phyloP scores from a whole-genome alignment of 1,284 basidiomycete species.

The Wallemia hederae region DNA sequence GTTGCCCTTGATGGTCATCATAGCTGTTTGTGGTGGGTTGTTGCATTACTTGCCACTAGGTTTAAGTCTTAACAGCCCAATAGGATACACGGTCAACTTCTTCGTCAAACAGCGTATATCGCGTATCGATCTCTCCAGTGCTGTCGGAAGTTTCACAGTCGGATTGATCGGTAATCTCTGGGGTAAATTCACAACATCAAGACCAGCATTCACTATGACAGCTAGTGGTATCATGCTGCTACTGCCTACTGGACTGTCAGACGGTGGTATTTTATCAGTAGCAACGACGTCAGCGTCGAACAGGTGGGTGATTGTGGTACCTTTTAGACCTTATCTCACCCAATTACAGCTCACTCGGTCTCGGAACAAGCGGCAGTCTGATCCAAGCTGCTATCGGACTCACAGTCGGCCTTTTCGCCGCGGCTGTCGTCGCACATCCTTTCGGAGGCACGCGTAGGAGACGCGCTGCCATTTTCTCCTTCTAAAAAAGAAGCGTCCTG shows the following conservation, averaged over 20 bases:
- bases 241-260: conserved; percentile 56
- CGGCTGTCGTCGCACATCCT: conserved; percentile 19
- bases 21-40: not conserved
- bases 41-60: not conserved
- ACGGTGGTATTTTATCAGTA: conserved; percentile 51
- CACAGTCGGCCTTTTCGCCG: conserved; percentile 14
- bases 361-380: conserved; percentile 10
- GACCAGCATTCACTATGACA: conserved; percentile 40
- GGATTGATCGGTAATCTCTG: conserved; percentile 58
- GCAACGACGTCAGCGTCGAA: conserved; percentile 27
- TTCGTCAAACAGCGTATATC: conserved; percentile 27
- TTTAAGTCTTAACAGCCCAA: not conserved
- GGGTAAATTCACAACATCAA: conserved; percentile 34
- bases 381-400: conserved; percentile 16
- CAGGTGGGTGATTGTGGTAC: conserved; percentile 16
- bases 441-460: conserved; percentile 19
- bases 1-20: not conserved
- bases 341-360: conserved; percentile 27
- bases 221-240: conserved; percentile 34
- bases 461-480: conserved; percentile 11
- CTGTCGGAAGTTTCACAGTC: conserved; percentile 34
- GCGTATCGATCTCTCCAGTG: conserved; percentile 42
- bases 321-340: conserved; percentile 34
- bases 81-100: not conserved
- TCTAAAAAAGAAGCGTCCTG: no score